Evolutionary conservation across 768 basidiomycete genomes (phyloP), one percentile per base, ranked within the genome.

Genomic region (Chalciporus sphaerocephalus): DNA sequence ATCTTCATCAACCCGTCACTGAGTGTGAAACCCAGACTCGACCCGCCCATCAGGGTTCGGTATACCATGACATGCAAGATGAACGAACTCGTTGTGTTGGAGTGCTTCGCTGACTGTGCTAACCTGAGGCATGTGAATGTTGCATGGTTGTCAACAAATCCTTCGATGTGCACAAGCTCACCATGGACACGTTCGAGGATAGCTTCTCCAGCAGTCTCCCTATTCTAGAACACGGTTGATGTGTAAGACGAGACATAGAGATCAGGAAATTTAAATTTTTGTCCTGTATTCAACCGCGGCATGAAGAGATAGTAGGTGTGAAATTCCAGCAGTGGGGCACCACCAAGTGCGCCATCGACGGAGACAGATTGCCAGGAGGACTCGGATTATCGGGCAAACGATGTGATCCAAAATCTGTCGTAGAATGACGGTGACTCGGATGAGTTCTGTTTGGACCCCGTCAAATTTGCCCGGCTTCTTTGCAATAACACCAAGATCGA

Each of bases 11-110:
- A 40, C 16, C 23, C 25, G 20, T 46, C 18, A 12, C 36, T 15
- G 38, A 46, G 32, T 16, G 44, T 37, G n/a, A 50, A 50, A 4
- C 7, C n/a, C 20, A 9, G 48, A 50, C 22, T 57, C 32, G 27
- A 55, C 50, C 8, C 57, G 55, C 13, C 44, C 25, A n/a, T 6
- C 8, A 5, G 6, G 7, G 10, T 44, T 35, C 15, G 44, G 50
- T 8, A 20, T 28, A 5, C 51, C 59, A 33, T 61, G 59, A 18
- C 58, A 59, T 1, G 55, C 53, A 22, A 61, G 47, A 21, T 61
- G 59, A 8, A 52, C 51, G 55, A 53, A 61, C 1, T 27, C 17
- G 24, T n/a, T n/a, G n/a, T n/a, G n/a, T n/a, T n/a, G n/a, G n/a
- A n/a, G n/a, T n/a, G n/a, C n/a, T n/a, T 24, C 25, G 8, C 25